Percentiles rank a stretch among this genome's conserved stretches.
Conservation (phyloP, 768 basidiomycete species). For the Tulasnella sp. region DNA sequence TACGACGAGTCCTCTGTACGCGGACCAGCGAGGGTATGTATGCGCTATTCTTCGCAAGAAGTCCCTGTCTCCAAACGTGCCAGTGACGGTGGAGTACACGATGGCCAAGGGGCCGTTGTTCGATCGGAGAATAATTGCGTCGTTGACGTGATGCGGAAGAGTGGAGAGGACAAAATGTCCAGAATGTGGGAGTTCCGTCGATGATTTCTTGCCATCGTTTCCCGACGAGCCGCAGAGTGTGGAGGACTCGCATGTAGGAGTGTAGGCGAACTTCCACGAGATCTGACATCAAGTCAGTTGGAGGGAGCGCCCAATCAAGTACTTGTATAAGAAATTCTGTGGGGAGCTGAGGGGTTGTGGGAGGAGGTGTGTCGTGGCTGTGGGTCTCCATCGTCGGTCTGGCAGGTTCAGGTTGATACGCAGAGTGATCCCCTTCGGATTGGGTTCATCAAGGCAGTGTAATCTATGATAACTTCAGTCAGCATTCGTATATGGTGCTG, state of each 20-base stretch:
- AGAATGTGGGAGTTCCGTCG: background rate
- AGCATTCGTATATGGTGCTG: too few relatives aligned
- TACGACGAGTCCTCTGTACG: background rate
- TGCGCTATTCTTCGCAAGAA: background rate
- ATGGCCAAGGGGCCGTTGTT: background rate
- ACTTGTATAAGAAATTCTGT: background rate
- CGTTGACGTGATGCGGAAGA: background rate
- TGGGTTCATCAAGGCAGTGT: too few relatives aligned
- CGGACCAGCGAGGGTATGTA: background rate
- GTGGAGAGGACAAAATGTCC: background rate
- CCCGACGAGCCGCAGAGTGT: background rate
- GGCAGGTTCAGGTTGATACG: background rate
- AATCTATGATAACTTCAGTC: too few relatives aligned
- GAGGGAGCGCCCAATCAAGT: background rate
- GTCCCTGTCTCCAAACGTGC: background rate
- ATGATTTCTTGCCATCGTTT: background rate
- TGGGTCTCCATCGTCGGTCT: background rate
- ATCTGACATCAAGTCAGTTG: background rate
- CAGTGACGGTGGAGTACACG: background rate
- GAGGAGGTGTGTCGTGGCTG: too few relatives aligned
- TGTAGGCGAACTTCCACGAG: too few relatives aligned
- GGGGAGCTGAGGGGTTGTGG: background rate
- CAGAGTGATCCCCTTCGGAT: too few relatives aligned
- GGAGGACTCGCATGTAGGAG: background rate
- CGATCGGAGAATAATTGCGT: background rate